Evolutionary conservation across 2,329 filamentous ascomycete species (phyloP).

Genomic region (Cercospora canescens): DNA sequence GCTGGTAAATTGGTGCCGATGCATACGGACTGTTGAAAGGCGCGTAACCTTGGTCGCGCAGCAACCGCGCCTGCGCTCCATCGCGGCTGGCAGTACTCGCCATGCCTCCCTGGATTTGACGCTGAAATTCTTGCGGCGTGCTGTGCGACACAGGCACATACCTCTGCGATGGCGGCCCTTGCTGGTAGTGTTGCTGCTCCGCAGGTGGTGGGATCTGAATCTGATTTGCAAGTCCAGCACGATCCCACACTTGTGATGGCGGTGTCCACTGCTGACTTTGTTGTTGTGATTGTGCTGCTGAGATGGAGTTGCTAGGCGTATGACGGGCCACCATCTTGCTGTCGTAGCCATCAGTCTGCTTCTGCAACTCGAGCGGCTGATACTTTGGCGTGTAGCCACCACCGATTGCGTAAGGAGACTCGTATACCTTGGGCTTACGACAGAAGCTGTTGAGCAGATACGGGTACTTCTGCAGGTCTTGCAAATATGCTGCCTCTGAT

Average conservation of each 20-base stretch:
- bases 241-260: conserved; percentile 35
- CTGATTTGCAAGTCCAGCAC: conserved; percentile 21
- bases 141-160: conserved; percentile 35
- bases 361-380: conserved; percentile 33
- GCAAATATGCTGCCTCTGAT: conserved; percentile 40
- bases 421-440: conserved; percentile 47
- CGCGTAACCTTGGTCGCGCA: conserved; percentile 35
- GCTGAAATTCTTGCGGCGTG: conserved; percentile 46
- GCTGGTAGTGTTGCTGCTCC: conserved; percentile 20
- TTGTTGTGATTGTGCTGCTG: conserved; percentile 19
- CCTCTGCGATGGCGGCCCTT: conserved; percentile 15
- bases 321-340: conserved; percentile 17
- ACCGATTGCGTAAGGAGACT: conserved; percentile 47
- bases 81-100: conserved; percentile 36
- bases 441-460: conserved; percentile 49
- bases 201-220: conserved; percentile 23
- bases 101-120: conserved; percentile 28
- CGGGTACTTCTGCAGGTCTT: conserved; percentile 47
- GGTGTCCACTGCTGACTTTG: conserved; percentile 38
- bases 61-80: conserved; percentile 35
- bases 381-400: conserved; percentile 44
- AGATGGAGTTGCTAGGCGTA: conserved; percentile 31
- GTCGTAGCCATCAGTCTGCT: conserved; percentile 15
- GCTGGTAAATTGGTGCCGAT: conserved; percentile 12
- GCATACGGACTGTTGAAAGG: conserved; percentile 16